phyloP scores from a whole-genome alignment of 2,329 filamentous ascomycete species.

The Phyllosticta citriasiana region DNA sequence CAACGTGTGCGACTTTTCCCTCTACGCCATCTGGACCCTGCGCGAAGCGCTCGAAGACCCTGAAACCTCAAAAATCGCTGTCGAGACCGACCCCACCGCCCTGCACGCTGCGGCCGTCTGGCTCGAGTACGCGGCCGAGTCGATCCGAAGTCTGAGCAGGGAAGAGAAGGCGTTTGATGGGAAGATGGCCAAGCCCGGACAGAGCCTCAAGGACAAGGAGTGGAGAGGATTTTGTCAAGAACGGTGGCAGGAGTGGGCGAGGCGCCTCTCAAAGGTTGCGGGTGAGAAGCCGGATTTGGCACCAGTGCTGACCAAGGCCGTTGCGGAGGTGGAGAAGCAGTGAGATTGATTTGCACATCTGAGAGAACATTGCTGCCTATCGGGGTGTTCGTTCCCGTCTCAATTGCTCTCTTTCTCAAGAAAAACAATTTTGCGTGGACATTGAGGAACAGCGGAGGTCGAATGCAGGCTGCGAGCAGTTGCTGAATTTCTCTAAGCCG shows the following conservation, averaged over 20 bases:
- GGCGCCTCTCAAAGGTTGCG: background rate
- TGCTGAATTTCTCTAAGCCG: no score
- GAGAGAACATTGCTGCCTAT: no score
- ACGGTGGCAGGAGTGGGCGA: constrained; percentile 7
- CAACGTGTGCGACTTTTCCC: constrained; percentile 3
- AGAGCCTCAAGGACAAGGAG: constrained; percentile 5
- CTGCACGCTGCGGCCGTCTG: constrained; percentile 2
- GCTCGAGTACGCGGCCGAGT: constrained; percentile 2
- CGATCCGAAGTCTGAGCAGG: background rate
- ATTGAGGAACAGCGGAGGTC: no score
- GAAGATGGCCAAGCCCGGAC: constrained; percentile 8
- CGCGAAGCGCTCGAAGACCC: constrained; percentile 10
- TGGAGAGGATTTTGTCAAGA: constrained; percentile 10
- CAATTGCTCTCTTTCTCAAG: no score
- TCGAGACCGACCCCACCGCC: background rate
- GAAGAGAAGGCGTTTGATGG: constrained; percentile 10
- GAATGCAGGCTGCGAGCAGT: no score
- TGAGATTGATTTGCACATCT: background rate
- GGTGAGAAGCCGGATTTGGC: background rate
- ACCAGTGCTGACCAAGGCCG: background rate
- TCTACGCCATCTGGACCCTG: constrained; percentile 10
- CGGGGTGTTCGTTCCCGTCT: no score
- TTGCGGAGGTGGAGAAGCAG: background rate
- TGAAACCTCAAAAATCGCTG: background rate
- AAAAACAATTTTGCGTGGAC: no score